Evolutionary conservation across 2,329 filamentous ascomycete genomes (phyloP), one percentile per base, ranked within the genome.

Genomic region (Fusarium anthophilum): DNA sequence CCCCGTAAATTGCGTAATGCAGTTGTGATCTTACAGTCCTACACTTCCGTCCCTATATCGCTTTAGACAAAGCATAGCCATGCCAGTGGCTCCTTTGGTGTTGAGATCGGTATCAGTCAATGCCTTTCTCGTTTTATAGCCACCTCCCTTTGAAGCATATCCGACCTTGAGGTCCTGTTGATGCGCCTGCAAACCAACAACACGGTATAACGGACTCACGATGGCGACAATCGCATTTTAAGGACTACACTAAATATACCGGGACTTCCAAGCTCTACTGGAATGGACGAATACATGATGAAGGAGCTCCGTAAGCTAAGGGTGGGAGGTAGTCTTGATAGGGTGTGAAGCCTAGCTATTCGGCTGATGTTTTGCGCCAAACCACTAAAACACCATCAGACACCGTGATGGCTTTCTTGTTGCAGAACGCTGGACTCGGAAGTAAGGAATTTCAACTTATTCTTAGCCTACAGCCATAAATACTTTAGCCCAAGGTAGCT

Each of bases 401-500:
- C 3, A 55, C 20, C 22, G 38, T 38, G 15, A 35, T 58, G 38
- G 13, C 54, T 26, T 32, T 35, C 28, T 47, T 48, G n/a, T 22
- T 24, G 24, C 14, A 28, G 39, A 37, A 26, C 10, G 11, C 30
- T 28, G 45, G 14, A n/a, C 15, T 18, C 32, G 18, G 26, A 12
- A 38, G 35, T 18, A 18, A 38, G 9, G 17, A 22, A 37, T 38
- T 59, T 14, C 43, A 38, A 20, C 32, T 38, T 28, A 5, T 38
- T 30, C 32, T 5, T 15, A 38, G 43, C 35, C 17, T 38, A 35
- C 20, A n/a, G 12, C 20, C 24, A 38, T 26, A 11, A 11, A n/a
- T 39, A 32, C 28, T 67, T 70, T 70, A 70, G 66, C 67, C 67
- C 59, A 60, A 70, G 66, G 58, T n/a, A 14, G 22, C 26, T 44